phyloP scores from a whole-genome alignment of 2,329 filamentous ascomycete species.

The Plectosphaerella cucumerina region DNA sequence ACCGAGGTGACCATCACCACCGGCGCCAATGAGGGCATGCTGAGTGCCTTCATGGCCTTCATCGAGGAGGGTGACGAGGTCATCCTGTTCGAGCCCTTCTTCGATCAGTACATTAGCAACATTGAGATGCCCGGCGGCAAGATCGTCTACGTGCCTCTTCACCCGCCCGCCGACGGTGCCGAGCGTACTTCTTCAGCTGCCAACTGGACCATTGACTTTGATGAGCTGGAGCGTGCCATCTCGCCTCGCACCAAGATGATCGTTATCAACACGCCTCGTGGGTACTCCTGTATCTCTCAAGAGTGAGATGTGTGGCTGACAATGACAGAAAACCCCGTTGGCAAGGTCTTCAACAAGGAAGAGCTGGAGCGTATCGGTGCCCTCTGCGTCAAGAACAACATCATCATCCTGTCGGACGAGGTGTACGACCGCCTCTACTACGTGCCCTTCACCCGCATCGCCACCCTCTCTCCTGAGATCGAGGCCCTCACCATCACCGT shows the following conservation, averaged over 20 bases:
- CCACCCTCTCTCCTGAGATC: conserved; percentile 85
- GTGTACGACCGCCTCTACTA: conserved; percentile 96
- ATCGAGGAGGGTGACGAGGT: conserved; percentile 93
- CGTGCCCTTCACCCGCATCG: conserved; percentile 88
- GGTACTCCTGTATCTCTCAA: conserved; percentile 10
- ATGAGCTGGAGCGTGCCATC: conserved; percentile 75
- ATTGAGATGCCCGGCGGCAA: conserved; percentile 97
- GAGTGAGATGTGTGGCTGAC: conserved; percentile 1
- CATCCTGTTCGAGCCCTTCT: conserved; percentile 97
- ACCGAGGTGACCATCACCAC: conserved; percentile 95
- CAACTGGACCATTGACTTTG: conserved; percentile 85
- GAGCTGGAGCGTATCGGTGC: conserved; percentile 84
- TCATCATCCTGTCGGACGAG: conserved; percentile 88
- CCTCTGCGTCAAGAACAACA: conserved; percentile 85
- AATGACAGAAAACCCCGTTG: conserved; percentile 78
- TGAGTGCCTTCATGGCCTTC: conserved; percentile 97
- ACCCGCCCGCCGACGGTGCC: conserved; percentile 78
- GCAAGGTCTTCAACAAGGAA: conserved; percentile 84
- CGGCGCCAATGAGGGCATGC: conserved; percentile 87
- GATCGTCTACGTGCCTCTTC: conserved; percentile 92
- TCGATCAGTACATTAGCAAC: conserved; percentile 95
- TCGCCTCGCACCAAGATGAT: conserved; percentile 93
- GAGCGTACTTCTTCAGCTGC: conserved; percentile 76
- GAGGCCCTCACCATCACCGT: conserved; percentile 87
- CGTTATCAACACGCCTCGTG: conserved; percentile 72